These are phyloP conservation scores for Talaromyces sp. DNA, from an alignment of 2,329 filamentous ascomycete genomes.

Conservation along the genomic window DNA sequence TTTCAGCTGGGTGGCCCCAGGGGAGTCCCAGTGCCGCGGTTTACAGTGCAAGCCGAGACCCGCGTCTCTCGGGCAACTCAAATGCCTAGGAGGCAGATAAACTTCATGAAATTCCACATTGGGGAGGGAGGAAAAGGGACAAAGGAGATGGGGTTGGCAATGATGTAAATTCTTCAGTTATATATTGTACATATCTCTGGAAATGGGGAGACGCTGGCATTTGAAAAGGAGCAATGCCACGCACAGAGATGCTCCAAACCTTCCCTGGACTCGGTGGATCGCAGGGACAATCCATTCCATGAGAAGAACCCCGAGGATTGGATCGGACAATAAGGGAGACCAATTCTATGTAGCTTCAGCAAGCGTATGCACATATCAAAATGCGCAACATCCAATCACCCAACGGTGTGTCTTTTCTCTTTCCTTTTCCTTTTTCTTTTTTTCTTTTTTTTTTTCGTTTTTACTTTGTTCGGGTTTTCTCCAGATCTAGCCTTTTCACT, in stretches of 20 bases:
- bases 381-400: too few relatives aligned
- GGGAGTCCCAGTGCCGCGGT: constrained; percentile 12
- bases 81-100: not conserved
- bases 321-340: too few relatives aligned
- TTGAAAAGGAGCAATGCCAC: not conserved
- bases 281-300: not conserved
- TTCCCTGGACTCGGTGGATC: not conserved
- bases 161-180: not conserved
- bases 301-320: too few relatives aligned
- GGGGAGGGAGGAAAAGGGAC: not conserved
- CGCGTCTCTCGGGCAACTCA: constrained; percentile 29
- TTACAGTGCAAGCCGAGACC: not conserved
- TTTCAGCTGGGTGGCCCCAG: constrained; percentile 20
- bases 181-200: not conserved
- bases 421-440: too few relatives aligned
- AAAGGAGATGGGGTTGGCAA: not conserved
- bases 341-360: too few relatives aligned
- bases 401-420: too few relatives aligned
- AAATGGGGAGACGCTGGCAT: not conserved
- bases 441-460: too few relatives aligned
- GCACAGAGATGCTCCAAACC: not conserved
- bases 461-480: too few relatives aligned
- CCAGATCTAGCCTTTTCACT: too few relatives aligned
- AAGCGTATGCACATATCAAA: too few relatives aligned
- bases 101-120: constrained; percentile 1